Evolutionary conservation across 2,329 filamentous ascomycete species (phyloP), one percentile per base, ranked within the genome.

Genomic region (Paraphoma sp.): DNA sequence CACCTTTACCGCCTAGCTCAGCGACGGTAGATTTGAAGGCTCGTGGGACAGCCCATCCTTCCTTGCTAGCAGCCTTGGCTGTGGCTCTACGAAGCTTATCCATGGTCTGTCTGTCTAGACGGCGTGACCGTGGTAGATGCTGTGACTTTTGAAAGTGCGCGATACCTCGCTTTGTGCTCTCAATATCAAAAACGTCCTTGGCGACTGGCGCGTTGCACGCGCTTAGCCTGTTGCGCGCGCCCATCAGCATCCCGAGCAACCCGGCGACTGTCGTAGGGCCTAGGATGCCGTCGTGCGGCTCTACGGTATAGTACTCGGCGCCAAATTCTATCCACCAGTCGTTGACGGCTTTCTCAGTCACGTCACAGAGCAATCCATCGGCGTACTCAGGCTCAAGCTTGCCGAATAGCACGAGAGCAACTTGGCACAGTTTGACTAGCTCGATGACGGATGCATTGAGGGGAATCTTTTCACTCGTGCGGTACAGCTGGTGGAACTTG

Each of bases 251-350:
- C 3, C 95, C 95, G 4, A 99, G 80, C 17, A 99, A 78, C 2
- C 91, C 94, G 18, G 93, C 88, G 7, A 98, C 93, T 0, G 93
- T 97, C 0, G 92, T 96, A 2, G 95, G 93, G 0, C 95, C 95
- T 2, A 99, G 80, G 18, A 96, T 93, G 11, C 94, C 94, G 77
- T 99, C 95, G 9, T 90, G 90, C 1, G 95, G 94, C 75, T 98
- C 95, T 33, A 93, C 86, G 53, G 94, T 96, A 80, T 94, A 97
- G 70, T 95, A 89, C 64, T 98, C 94, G 0, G 89, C 89, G 1
- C 95, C 95, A 57, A 97, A 89, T 69, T 97, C 92, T 1, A 91
- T 89, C 95, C 95, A 98, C 95, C 95, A 99, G 74, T 97, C 91
- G 59, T 89, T 89, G 67, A 98, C 87, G 1, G 93, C 92, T 59